Evolutionary conservation across 129 eudicot species (phyloP).

Genomic region (Dittrichia graveolens): DNA sequence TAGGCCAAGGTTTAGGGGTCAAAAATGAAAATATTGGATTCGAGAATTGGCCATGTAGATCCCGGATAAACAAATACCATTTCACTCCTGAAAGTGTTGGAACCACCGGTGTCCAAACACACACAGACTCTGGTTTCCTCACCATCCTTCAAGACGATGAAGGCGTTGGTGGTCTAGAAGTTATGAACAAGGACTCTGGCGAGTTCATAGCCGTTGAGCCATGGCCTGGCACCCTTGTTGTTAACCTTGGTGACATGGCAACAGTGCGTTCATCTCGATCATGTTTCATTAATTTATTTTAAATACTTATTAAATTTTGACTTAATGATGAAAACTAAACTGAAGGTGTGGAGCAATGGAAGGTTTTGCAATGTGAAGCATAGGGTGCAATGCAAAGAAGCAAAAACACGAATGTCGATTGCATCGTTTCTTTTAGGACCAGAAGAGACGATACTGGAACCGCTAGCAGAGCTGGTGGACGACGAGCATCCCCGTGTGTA

Average conservation of each 20-base stretch:
- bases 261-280: constrained; percentile 39
- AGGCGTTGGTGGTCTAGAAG: constrained; percentile 78
- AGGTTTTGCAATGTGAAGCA: constrained; percentile 68
- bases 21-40: constrained; percentile 29
- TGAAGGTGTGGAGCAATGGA: constrained; percentile 84
- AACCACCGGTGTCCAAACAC: constrained; percentile 61
- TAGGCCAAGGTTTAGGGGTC: constrained; percentile 59
- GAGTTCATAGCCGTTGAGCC: constrained; percentile 63
- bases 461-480: constrained; percentile 60
- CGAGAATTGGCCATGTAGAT: constrained; percentile 68
- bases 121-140: constrained; percentile 85
- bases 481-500: constrained; percentile 56
- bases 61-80: constrained; percentile 75
- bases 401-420: constrained; percentile 58
- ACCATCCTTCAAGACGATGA: constrained; percentile 90
- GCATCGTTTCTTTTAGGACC: constrained; percentile 82
- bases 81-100: constrained; percentile 62
- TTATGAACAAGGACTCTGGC: constrained; percentile 50
- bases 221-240: constrained; percentile 63
- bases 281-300: neutral
- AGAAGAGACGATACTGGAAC: constrained; percentile 45
- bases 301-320: neutral
- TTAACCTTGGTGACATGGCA: constrained; percentile 76
- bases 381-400: constrained; percentile 63
- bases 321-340: neutral